Evolutionary conservation across 2,329 filamentous ascomycete species (phyloP).

Genomic region (Alternaria sp.): DNA sequence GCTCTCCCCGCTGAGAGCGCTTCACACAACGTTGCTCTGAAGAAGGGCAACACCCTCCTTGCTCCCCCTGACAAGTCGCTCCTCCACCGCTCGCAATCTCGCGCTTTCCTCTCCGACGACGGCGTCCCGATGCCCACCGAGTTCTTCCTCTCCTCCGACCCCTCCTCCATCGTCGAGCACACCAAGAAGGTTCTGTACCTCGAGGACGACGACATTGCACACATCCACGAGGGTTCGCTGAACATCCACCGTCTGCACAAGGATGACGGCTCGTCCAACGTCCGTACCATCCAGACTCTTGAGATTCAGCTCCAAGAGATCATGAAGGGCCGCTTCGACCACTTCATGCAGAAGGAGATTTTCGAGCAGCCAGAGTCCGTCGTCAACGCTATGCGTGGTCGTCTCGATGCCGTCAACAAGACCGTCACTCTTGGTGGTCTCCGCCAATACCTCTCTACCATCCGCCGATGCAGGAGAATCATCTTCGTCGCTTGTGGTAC

Average conservation of each 20-base stretch:
- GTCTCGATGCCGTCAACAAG: constrained; percentile 92
- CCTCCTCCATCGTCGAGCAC: constrained; percentile 98
- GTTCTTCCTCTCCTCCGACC: constrained; percentile 99
- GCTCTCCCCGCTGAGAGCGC: constrained; percentile 89
- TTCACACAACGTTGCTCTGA: constrained; percentile 94
- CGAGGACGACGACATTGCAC: constrained; percentile 98
- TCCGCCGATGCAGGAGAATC: constrained; percentile 93
- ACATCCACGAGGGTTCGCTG: constrained; percentile 98
- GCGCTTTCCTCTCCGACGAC: constrained; percentile 98
- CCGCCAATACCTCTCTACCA: constrained; percentile 94
- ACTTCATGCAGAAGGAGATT: constrained; percentile 99
- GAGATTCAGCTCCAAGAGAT: constrained; percentile 99
- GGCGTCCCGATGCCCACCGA: constrained; percentile 97
- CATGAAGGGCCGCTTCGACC: constrained; percentile 99
- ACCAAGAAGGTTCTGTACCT: constrained; percentile 99
- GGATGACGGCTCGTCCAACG: constrained; percentile 94
- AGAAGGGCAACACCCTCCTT: constrained; percentile 74
- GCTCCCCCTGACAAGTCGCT: constrained; percentile 97
- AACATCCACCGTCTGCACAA: constrained; percentile 99
- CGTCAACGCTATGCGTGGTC: constrained; percentile 99
- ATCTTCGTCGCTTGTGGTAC: constrained; percentile 99
- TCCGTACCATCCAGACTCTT: constrained; percentile 96
- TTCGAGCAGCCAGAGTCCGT: constrained; percentile 99
- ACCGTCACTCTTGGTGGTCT: constrained; percentile 94
- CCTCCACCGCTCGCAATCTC: constrained; percentile 96